These are phyloP conservation scores for Lactuca sativa DNA, from an alignment of 129 eudicot genomes.

Conservation along the genomic window DNA sequence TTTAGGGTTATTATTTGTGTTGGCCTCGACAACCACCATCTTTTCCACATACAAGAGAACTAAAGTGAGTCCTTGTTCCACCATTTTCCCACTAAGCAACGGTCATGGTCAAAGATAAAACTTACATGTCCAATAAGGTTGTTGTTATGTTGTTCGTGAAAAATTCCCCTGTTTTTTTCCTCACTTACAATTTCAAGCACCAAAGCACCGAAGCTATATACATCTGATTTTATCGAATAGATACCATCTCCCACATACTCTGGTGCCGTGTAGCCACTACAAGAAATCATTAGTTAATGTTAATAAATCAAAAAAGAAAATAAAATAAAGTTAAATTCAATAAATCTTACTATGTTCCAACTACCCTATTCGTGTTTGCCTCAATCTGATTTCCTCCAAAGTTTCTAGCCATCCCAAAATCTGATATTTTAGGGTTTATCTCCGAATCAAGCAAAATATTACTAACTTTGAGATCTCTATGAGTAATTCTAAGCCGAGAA, in stretches of 20 bases:
- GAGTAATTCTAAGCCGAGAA: conserved; percentile 45
- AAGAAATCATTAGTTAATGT: background rate
- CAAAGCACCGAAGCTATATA: conserved; percentile 45
- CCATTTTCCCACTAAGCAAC: too few relatives aligned
- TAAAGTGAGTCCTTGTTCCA: too few relatives aligned
- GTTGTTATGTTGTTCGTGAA: conserved; percentile 37
- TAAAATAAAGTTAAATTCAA: background rate
- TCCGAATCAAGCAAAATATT: conserved; percentile 41
- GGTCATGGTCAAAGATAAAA: background rate
- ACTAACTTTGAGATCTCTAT: conserved; percentile 47
- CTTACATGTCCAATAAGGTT: conserved; percentile 57
- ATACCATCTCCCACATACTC: conserved; percentile 45
- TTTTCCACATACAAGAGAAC: too few relatives aligned
- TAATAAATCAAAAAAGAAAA: background rate
- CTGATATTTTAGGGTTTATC: conserved; percentile 51
- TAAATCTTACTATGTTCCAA: conserved; percentile 47
- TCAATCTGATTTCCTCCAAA: conserved; percentile 37
- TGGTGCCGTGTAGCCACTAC: conserved; percentile 50
- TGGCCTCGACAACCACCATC: too few relatives aligned
- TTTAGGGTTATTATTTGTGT: too few relatives aligned
- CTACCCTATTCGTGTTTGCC: conserved; percentile 43
- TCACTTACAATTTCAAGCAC: conserved; percentile 45
- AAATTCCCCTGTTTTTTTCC: conserved; percentile 37
- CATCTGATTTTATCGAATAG: conserved; percentile 49
- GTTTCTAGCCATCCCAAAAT: conserved; percentile 47